Evolutionary conservation across 345 rosid species (phyloP).

Genomic region (Crucihimalaya himalaica): DNA sequence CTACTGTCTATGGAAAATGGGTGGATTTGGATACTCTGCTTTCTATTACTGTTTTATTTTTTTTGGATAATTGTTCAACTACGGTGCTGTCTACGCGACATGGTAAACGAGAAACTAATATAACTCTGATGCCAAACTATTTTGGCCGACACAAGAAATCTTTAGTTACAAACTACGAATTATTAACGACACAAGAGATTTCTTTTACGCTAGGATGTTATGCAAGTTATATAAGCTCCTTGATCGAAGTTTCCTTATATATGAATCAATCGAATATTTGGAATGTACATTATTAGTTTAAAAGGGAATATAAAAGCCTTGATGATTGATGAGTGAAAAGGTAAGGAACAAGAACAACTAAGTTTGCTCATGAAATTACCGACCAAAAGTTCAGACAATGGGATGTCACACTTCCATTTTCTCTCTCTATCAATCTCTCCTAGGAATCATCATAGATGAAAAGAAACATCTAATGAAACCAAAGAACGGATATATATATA

Average conservation of each 20-base stretch:
- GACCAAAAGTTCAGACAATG: conserved; percentile 35
- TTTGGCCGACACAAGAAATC: neutral
- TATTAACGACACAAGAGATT: neutral
- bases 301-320: conserved; percentile 21
- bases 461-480: conserved; percentile 23
- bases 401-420: conserved; percentile 5
- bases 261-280: neutral
- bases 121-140: neutral
- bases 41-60: too few relatives aligned
- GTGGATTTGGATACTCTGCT: too few relatives aligned
- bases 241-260: neutral
- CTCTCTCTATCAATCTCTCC: neutral
- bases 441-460: neutral
- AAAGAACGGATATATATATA: neutral
- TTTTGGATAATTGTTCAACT: too few relatives aligned
- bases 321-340: conserved; percentile 35
- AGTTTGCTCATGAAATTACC: conserved; percentile 17
- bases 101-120: neutral
- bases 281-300: neutral
- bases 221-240: neutral
- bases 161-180: neutral
- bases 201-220: neutral
- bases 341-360: conserved; percentile 34
- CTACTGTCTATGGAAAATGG: too few relatives aligned
- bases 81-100: neutral